These are phyloP conservation scores for Cadophora luteo-olivacea DNA, from an alignment of 2,329 filamentous ascomycete species.

Conservation along the genomic window DNA sequence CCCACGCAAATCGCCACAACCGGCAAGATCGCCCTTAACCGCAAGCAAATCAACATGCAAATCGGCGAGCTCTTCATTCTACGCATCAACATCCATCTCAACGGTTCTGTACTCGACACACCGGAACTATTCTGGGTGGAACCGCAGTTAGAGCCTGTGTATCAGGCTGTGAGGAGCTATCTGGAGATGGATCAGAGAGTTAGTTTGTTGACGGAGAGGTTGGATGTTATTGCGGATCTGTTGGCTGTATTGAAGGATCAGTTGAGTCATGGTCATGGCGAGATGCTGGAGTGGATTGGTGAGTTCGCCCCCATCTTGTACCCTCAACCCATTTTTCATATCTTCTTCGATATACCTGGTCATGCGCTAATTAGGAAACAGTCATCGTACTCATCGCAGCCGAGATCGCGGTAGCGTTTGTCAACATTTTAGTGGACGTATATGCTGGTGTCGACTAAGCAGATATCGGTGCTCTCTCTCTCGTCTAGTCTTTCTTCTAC, in stretches of 20 bases:
- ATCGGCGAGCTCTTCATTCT: conserved; percentile 98
- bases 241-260: conserved; percentile 95
- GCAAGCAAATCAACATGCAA: conserved; percentile 97
- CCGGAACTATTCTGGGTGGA: conserved; percentile 99
- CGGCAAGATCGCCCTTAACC: conserved; percentile 87
- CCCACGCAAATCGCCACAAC: conserved; percentile 92
- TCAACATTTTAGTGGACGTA: conserved; percentile 95
- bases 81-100: conserved; percentile 96
- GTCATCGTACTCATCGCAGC: conserved; percentile 96
- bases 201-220: conserved; percentile 82
- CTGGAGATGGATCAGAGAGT: conserved; percentile 98
- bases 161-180: conserved; percentile 93
- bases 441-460: conserved; percentile 72
- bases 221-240: conserved; percentile 93
- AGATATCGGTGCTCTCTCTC: neutral
- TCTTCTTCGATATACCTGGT: neutral
- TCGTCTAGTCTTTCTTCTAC: too few relatives aligned
- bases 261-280: conserved; percentile 88
- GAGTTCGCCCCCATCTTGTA: conserved; percentile 45
- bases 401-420: conserved; percentile 88
- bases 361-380: conserved; percentile 43
- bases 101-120: conserved; percentile 94
- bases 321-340: neutral
- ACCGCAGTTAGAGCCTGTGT: conserved; percentile 94
- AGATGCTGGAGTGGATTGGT: conserved; percentile 92